Conservation (phyloP, 352 stramenopile species). For the Globisporangium cederbergense region DNA sequence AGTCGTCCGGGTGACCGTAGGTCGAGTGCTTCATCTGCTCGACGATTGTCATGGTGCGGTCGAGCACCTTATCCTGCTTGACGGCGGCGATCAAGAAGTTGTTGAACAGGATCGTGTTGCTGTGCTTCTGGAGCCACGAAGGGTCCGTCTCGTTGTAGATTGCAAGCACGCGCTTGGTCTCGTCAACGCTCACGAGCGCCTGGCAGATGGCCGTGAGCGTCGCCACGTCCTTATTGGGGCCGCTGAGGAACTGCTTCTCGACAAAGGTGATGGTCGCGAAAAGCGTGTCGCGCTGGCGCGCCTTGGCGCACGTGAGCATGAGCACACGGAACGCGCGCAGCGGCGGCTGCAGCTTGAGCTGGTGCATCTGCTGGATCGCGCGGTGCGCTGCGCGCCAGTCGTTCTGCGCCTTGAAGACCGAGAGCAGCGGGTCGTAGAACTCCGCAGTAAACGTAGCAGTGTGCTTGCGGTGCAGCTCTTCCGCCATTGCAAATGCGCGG, state of each 20-base stretch:
- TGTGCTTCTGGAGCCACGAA: conserved; percentile 34
- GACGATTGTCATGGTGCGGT: conserved; percentile 36
- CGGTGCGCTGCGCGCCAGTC: conserved; percentile 59
- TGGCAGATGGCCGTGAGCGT: conserved; percentile 66
- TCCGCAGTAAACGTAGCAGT: conserved; percentile 16
- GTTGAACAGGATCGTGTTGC: conserved; percentile 50
- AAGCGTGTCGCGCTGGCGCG: conserved; percentile 42
- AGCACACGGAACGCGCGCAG: conserved; percentile 58
- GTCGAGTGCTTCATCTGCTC: conserved; percentile 36
- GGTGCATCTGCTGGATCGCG: conserved; percentile 64
- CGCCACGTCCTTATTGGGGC: conserved; percentile 29
- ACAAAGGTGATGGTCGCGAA: conserved; percentile 47
- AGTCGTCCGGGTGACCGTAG: conserved; percentile 47
- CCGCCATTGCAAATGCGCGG: conserved; percentile 36
- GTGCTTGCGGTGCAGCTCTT: conserved; percentile 25
- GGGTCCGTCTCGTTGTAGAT: conserved; percentile 43
- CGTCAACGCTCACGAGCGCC: conserved; percentile 45
- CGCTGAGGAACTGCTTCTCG: conserved; percentile 30
- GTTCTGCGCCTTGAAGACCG: conserved; percentile 48
- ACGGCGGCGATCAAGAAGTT: conserved; percentile 59
- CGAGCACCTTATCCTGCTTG: conserved; percentile 20
- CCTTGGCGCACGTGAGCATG: conserved; percentile 49
- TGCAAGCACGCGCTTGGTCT: conserved; percentile 36
- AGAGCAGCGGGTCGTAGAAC: conserved; percentile 54
- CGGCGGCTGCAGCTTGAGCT: conserved; percentile 38